Conservation (phyloP, 1,139 yeast species). For the Saccharomycopsis phalli region DNA sequence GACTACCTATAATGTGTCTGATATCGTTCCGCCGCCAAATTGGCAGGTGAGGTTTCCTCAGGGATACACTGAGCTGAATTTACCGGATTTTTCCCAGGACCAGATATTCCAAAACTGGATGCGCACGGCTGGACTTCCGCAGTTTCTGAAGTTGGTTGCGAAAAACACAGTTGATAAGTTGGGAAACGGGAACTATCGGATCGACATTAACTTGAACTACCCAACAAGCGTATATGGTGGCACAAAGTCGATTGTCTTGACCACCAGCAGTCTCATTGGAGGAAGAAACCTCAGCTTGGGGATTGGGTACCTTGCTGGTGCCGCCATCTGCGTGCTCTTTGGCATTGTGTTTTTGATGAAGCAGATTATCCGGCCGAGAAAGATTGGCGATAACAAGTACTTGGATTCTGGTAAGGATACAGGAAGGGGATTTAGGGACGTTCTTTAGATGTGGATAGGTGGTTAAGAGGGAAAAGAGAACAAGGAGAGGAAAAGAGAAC, state of each 20-base stretch:
- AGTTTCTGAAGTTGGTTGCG: conserved; percentile 58
- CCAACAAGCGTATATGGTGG: conserved; percentile 67
- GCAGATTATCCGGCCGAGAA: conserved; percentile 38
- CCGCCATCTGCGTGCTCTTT: conserved; percentile 31
- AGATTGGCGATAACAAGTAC: conserved; percentile 34
- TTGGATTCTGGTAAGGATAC: conserved; percentile 21
- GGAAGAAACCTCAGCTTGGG: conserved; percentile 65
- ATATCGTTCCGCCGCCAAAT: conserved; percentile 71
- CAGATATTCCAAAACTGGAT: conserved; percentile 68
- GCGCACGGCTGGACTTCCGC: conserved; percentile 74
- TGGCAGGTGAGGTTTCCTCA: conserved; percentile 60
- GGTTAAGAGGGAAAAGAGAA: no score
- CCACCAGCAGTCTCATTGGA: conserved; percentile 62
- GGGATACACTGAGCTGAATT: conserved; percentile 58
- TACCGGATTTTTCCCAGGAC: conserved; percentile 54
- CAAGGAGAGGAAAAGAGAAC: no score
- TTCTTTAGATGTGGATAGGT: conserved; percentile 1
- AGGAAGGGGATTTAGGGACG: conserved; percentile 5
- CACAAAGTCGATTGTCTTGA: conserved; percentile 53
- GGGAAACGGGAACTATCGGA: conserved; percentile 48
- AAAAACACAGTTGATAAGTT: conserved; percentile 43
- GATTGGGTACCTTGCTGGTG: conserved; percentile 57
- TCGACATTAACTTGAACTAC: conserved; percentile 55
- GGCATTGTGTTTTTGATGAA: conserved; percentile 37
- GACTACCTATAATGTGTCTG: conserved; percentile 46